A percentile compares a stretch with the other conserved stretches of the same genome.
Conservation (phyloP, 768 basidiomycete species). For the Mycena sanguinolenta region DNA sequence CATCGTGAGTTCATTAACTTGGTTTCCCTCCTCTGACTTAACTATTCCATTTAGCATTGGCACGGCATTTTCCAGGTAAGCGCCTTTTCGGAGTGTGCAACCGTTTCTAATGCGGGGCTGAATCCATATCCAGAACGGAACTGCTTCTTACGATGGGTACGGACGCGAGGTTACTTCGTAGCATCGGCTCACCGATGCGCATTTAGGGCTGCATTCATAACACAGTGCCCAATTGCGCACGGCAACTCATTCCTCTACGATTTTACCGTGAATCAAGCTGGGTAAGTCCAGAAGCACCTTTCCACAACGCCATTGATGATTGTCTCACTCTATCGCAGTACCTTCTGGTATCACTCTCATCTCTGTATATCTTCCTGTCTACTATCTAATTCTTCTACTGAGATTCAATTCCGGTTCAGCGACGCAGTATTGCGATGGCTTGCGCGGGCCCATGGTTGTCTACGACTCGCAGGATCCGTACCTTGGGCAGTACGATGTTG, state of each 20-base stretch:
- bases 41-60: slow-evolving; percentile 10
- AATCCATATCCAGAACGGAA: neutral
- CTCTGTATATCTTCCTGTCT: slow-evolving; percentile 3
- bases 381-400: neutral
- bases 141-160: slow-evolving; percentile 20
- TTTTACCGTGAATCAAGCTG: slow-evolving; percentile 19
- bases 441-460: slow-evolving; percentile 12
- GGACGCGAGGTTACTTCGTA: neutral
- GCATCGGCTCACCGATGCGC: neutral
- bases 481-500: slow-evolving; percentile 5
- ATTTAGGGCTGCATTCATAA: slow-evolving; percentile 13
- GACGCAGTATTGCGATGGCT: slow-evolving; percentile 13
- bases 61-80: slow-evolving; percentile 16
- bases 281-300: slow-evolving; percentile 5
- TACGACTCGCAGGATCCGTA: slow-evolving; percentile 19
- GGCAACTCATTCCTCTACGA: slow-evolving; percentile 23
- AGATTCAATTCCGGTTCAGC: slow-evolving; percentile 3
- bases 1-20: slow-evolving; percentile 6
- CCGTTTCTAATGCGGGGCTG: neutral
- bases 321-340: neutral
- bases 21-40: neutral
- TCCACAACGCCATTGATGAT: neutral
- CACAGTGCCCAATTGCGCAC: slow-evolving; percentile 23
- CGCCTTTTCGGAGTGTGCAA: neutral
- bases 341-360: slow-evolving; percentile 26